phyloP scores from a whole-genome alignment of 805 yeast species.

The Candida succiphila region DNA sequence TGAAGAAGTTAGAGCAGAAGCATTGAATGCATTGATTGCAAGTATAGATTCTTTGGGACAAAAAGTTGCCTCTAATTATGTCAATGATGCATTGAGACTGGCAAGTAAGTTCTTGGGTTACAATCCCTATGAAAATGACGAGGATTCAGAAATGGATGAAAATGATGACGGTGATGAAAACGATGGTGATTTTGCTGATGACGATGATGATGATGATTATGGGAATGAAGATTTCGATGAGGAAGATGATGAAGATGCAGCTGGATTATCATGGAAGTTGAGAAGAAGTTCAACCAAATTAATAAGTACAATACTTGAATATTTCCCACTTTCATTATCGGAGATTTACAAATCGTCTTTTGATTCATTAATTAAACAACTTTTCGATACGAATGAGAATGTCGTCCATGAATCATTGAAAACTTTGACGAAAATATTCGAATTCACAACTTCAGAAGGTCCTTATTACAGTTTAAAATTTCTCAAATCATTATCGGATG shows the following conservation, averaged over 20 bases:
- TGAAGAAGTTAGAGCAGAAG: constrained; percentile 37
- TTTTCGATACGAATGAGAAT: constrained; percentile 33
- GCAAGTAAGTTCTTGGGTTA: constrained; percentile 26
- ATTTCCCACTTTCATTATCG: constrained; percentile 27
- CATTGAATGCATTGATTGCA: constrained; percentile 28
- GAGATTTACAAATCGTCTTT: constrained; percentile 23
- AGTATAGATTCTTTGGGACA: constrained; percentile 30
- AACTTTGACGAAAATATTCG: constrained; percentile 32
- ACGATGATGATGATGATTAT: constrained; percentile 17
- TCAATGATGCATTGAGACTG: constrained; percentile 19
- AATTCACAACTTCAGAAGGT: constrained; percentile 18
- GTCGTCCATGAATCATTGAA: constrained; percentile 42
- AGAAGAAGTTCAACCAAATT: constrained; percentile 42
- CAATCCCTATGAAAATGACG: constrained; percentile 35
- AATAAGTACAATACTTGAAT: constrained; percentile 26
- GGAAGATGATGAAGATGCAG: constrained; percentile 28
- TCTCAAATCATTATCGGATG: constrained; percentile 13
- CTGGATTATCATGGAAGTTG: constrained; percentile 47
- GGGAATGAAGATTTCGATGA: constrained; percentile 33
- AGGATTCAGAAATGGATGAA: too few species aligned
- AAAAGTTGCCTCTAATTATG: constrained; percentile 17
- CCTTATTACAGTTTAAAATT: constrained; percentile 20
- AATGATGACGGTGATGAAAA: constrained; percentile 17
- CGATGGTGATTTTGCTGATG: constrained; percentile 21
- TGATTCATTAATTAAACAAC: constrained; percentile 21